Conservation (phyloP, 441 rosid species). For the Flueggea neowawraea region DNA sequence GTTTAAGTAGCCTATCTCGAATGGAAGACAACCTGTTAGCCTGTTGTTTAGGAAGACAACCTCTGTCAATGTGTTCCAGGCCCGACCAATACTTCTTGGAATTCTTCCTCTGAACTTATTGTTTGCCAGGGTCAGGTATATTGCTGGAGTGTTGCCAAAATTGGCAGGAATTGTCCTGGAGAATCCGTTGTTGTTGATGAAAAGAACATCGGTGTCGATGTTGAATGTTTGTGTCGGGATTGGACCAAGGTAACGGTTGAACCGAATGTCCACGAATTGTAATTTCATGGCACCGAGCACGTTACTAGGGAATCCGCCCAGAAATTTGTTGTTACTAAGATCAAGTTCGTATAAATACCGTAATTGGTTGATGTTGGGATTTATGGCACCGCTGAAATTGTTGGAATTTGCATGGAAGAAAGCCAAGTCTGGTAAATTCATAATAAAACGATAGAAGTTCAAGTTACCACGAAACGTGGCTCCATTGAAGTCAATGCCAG, state of each 20-base stretch:
- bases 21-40: constrained; percentile 40
- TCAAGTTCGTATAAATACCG: constrained; percentile 40
- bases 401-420: constrained; percentile 42
- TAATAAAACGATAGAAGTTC: not conserved
- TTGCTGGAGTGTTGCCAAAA: constrained; percentile 30
- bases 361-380: constrained; percentile 5
- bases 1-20: constrained; percentile 34
- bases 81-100: constrained; percentile 33
- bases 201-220: constrained; percentile 31
- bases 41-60: constrained; percentile 33
- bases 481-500: constrained; percentile 12
- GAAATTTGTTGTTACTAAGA: constrained; percentile 36
- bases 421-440: constrained; percentile 22
- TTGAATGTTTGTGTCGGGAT: constrained; percentile 29
- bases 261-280: constrained; percentile 37
- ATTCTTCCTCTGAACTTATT: constrained; percentile 36
- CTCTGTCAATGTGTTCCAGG: constrained; percentile 21
- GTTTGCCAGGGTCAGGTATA: constrained; percentile 36
- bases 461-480: constrained; percentile 10
- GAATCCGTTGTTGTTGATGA: constrained; percentile 40
- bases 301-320: constrained; percentile 27
- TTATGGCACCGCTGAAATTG: constrained; percentile 23
- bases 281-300: constrained; percentile 15
- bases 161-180: constrained; percentile 26
- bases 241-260: constrained; percentile 27